Base-by-base conservation (phyloP, 495 filamentous ascomycete species). In the Lophiostoma macrostomum region DNA sequence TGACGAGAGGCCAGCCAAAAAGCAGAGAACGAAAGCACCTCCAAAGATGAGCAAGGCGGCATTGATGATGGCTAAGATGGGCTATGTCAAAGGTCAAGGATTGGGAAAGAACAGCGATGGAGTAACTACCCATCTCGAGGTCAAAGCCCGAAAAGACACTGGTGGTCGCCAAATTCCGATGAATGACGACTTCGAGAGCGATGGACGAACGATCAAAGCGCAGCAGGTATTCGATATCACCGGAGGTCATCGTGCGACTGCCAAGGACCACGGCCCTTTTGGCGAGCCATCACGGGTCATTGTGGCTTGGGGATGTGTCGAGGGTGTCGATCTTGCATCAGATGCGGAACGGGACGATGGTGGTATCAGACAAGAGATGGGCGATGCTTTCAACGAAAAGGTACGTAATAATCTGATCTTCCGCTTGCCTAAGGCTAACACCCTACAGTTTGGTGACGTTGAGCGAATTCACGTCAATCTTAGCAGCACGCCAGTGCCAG, bases 281-380 rank as follows among this genome's bases (percentile, higher is more conserved):
- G 93, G 88, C 11, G 63, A 74, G 23, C 87, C 87, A 80, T 85
- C 80, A 51, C 77, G 84, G 51, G 90, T 96, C 5, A 80, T 97
- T 19, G 80, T 91, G 40, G 67, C 95, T 19, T 73, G 71, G 14
- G 81, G 84, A 5, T 96, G 96, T 88, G 71, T 95, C 2, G 82
- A 91, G 50, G 87, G 84, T 3, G 83, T 95, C 76, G 77, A 85
- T 57, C 71, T 91, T 27, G 76, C 80, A 42, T 72, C 70, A 1
- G 94, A 96, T 71, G 66, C 86, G 58, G 71, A 72, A 18, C 46
- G 60, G 6, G 79, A 82, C 51, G 84, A 85, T 24, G 66, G 64
- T 11, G 87, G 85, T 0, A 66, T 98, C 57, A 80, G 88, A 60
- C 90, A 96, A 70, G 90, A 96, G 70, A 95, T 98, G 66, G 93